phyloP scores from a whole-genome alignment of 78 protist genomes.

The Dictyostelium firmibasis region DNA sequence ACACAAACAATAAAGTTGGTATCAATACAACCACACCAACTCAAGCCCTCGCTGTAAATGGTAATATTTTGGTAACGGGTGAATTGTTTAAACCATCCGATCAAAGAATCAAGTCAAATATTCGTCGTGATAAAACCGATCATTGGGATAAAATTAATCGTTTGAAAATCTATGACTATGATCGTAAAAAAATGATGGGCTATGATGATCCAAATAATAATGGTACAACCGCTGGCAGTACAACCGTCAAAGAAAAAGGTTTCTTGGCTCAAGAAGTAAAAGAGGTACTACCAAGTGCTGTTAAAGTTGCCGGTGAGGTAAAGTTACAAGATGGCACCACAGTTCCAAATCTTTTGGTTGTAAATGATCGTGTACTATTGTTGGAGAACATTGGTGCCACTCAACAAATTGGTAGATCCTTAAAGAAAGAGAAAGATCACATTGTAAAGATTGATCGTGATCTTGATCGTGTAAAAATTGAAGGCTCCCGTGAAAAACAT shows the following conservation, averaged over 20 bases:
- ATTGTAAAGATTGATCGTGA: conserved; percentile 66
- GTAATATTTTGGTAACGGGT: conserved; percentile 81
- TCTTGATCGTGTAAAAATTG: conserved; percentile 54
- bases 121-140: conserved; percentile 22
- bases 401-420: conserved; percentile 77
- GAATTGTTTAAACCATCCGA: conserved; percentile 79
- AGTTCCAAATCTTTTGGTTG: conserved; percentile 75
- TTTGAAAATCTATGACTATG: conserved; percentile 65
- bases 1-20: conserved; percentile 70
- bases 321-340: conserved; percentile 32
- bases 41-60: conserved; percentile 78
- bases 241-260: conserved; percentile 41
- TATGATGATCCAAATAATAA: conserved; percentile 25
- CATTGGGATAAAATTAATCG: conserved; percentile 57
- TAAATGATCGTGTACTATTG: conserved; percentile 64
- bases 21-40: conserved; percentile 67
- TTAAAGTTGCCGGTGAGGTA: conserved; percentile 61
- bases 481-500: conserved; percentile 60
- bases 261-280: conserved; percentile 78
- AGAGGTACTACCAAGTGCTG: conserved; percentile 73
- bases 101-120: conserved; percentile 68
- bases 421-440: conserved; percentile 46
- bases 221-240: background rate
- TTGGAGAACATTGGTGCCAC: conserved; percentile 82
- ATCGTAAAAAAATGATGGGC: conserved; percentile 54